Base-by-base conservation (phyloP, 179 eudicot genomes). In the Silene vulgaris region DNA sequence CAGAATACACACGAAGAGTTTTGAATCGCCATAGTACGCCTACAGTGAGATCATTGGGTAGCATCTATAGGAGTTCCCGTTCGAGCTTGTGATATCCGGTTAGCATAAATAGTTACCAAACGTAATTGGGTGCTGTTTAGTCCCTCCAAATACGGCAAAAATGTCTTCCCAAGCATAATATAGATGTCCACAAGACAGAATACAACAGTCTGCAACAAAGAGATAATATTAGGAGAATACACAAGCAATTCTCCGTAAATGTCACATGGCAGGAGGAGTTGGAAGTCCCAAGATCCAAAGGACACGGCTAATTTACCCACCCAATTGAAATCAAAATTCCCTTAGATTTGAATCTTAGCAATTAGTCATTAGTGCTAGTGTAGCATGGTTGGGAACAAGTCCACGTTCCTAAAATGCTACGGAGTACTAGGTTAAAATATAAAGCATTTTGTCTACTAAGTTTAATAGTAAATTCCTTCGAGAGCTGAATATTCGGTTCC, bases 131-230 rank as follows among this genome's bases (percentile, higher is more conserved):
- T 92, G 76, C 95, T 89, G 87, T 87, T 95, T 17, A 95, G 93
- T 56, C 97, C 96, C 76, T 92, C 97, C 85, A 95, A 80, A 76
- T 92, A 81, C 2, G 99, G 99, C 88, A 92, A 82, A 76, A 95
- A 95, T 59, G 88, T 86, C 84, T 90, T 95, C 77, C 99, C 99
- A 16, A 95, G 92, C 88, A 92, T 87, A 71, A 95, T 95, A 61
- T 95, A 95, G 72, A 92, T 92, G 88, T 95, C 99, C 82, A 92
- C 99, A 12, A 95, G 89, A 83, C 99, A 95, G 79, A 95, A 95
- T 62, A 95, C 99, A 64, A 95, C 99, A 40, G 97, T 95, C 99
- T 95, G 97, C 86, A 75, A 19, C 13, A 56, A 35, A n/a, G 4
- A 68, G 65, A 14, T 2, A 9, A 64, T 59, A 11, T 37, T 14